Conservation (phyloP, 2,329 filamentous ascomycete species). For the Aphanocladium album region DNA sequence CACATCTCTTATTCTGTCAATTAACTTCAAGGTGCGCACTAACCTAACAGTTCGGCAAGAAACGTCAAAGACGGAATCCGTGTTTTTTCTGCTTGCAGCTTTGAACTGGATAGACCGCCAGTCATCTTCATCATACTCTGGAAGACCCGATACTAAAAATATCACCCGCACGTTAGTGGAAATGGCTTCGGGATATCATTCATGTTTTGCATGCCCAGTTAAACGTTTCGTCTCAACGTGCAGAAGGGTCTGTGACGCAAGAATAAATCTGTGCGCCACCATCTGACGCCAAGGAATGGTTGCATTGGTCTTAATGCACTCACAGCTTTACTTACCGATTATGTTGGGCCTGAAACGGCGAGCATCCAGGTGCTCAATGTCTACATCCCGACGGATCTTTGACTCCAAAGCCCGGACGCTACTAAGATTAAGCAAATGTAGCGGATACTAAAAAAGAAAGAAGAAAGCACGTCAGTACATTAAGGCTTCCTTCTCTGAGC, state of each 20-base stretch:
- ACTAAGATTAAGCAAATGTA: conserved; percentile 62
- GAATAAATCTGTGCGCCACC: background rate
- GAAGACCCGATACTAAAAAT: conserved; percentile 51
- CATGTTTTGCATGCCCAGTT: background rate
- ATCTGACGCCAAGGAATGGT: background rate
- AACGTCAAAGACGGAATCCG: conserved; percentile 41
- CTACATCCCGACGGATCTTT: conserved; percentile 47
- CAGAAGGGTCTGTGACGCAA: background rate
- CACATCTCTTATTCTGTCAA: background rate
- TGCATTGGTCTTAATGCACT: background rate
- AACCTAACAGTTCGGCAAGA: conserved; percentile 61
- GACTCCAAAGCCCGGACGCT: conserved; percentile 58
- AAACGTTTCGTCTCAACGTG: background rate
- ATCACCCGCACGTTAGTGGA: background rate
- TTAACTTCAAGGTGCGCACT: conserved; percentile 19
- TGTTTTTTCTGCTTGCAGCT: conserved; percentile 33
- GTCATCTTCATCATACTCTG: conserved; percentile 63
- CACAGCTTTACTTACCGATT: conserved; percentile 42
- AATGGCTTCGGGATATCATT: background rate
- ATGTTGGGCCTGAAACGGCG: conserved; percentile 68
- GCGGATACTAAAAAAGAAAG: conserved; percentile 53
- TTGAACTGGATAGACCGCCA: conserved; percentile 61
- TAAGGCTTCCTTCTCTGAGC: background rate
- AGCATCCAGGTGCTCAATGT: conserved; percentile 50
- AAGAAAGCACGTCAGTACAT: background rate